Conservation (phyloP, 352 stramenopile species). For the Phytophthora hybrid region DNA sequence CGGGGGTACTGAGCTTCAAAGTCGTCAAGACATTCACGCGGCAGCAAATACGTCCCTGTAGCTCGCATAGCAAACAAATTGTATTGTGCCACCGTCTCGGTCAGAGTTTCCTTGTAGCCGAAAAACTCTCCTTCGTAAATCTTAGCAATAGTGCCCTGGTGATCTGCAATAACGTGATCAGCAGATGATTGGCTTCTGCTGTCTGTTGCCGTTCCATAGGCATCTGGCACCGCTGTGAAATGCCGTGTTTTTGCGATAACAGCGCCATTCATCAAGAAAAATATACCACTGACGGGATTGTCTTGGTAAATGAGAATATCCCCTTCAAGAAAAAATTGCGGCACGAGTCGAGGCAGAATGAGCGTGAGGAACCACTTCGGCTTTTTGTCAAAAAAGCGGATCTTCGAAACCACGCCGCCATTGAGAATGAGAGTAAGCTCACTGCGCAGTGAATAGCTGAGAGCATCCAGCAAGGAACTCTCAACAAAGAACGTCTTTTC, state of each 20-base stretch:
- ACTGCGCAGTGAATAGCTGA: slow-evolving; percentile 71
- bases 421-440: slow-evolving; percentile 80
- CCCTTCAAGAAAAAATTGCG: slow-evolving; percentile 73
- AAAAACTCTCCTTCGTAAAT: slow-evolving; percentile 84
- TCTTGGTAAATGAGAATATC: slow-evolving; percentile 80
- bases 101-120: slow-evolving; percentile 80
- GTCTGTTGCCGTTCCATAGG: slow-evolving; percentile 16
- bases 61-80: slow-evolving; percentile 72
- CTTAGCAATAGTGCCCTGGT: slow-evolving; percentile 59
- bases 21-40: slow-evolving; percentile 65
- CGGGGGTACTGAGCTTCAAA: slow-evolving; percentile 61
- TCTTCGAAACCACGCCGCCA: slow-evolving; percentile 58
- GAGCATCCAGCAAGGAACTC: slow-evolving; percentile 63
- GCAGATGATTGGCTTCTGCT: slow-evolving; percentile 21
- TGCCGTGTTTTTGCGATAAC: slow-evolving; percentile 59
- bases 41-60: slow-evolving; percentile 71
- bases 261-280: slow-evolving; percentile 73
- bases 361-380: slow-evolving; percentile 86
- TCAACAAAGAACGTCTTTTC: slow-evolving; percentile 82
- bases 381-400: slow-evolving; percentile 88
- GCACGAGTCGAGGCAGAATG: slow-evolving; percentile 66
- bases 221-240: slow-evolving; percentile 10
- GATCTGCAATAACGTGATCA: slow-evolving; percentile 40
- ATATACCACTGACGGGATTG: slow-evolving; percentile 77
- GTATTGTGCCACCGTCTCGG: slow-evolving; percentile 61